Percentiles rank a stretch among this genome's conserved stretches.
phyloP scores from a whole-genome alignment of 352 stramenopile genomes.

The Saprolegnia parasitica region DNA sequence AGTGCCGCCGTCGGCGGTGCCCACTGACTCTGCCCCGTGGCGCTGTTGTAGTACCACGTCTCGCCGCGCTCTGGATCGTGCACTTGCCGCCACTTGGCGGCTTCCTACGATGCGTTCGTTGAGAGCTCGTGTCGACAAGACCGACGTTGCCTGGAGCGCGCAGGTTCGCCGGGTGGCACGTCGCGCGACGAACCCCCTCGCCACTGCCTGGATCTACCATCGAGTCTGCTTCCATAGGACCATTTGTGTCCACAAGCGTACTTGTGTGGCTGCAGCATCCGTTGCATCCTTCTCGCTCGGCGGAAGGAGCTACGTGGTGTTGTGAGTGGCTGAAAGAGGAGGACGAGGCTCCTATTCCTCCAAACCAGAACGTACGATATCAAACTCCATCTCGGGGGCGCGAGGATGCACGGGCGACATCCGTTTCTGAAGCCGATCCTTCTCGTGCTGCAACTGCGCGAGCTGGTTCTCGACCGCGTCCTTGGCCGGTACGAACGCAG shows the following conservation, averaged over 20 bases:
- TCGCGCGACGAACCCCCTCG: conserved; percentile 48
- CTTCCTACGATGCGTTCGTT: neutral
- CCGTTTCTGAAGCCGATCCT: conserved; percentile 35
- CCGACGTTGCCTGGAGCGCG: neutral
- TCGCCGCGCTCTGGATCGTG: conserved; percentile 61
- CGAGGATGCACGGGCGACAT: conserved; percentile 25
- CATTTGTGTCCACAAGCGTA: neutral
- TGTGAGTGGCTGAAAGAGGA: neutral
- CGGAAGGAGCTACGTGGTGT: neutral
- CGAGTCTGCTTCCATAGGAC: neutral
- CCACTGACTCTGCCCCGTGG: conserved; percentile 71
- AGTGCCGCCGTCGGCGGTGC: conserved; percentile 37
- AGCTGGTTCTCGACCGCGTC: conserved; percentile 43
- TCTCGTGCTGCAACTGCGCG: conserved; percentile 38
- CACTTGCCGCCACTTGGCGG: conserved; percentile 60
- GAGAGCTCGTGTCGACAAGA: neutral
- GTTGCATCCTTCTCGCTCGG: neutral
- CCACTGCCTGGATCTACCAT: conserved; percentile 59
- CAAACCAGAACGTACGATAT: neutral
- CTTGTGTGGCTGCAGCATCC: neutral
- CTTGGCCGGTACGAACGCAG: conserved; percentile 50
- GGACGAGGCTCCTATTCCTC: neutral
- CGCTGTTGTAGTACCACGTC: conserved; percentile 78
- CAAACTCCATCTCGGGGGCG: conserved; percentile 24
- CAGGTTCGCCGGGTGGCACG: conserved; percentile 11